Evolutionary conservation across 768 basidiomycete genomes (phyloP), one percentile per base, ranked within the genome.

Genomic region (Amanita inopinata): DNA sequence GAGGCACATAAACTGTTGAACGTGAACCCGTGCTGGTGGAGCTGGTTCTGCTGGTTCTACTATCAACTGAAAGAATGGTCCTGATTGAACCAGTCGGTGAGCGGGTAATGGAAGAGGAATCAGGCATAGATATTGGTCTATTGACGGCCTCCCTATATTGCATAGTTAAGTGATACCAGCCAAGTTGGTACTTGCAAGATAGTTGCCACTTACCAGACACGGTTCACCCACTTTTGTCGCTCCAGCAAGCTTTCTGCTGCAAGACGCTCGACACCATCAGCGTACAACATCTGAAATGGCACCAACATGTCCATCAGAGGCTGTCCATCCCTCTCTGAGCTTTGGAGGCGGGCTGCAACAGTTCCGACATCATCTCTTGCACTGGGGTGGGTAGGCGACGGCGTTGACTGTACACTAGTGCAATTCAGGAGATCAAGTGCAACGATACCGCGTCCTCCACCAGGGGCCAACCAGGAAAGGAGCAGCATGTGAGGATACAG

Each of bases 211-310:
- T 53, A 90, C 92, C 87, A 91, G 42, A 96, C 74, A 3, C 88
- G 76, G 53, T 85, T 86, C 9, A 93, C 89, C 92, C 92, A 96
- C 59, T 83, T 78, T 39, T 89, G 82, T 51, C 91, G 70, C 57
- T 92, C 86, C 45, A 84, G 60, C 5, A 90, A 72, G 49, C 86
- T 91, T 56, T 93, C 91, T n/a, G 87, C 82, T 4, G 82, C 91
- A 18, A 96, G 57, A 5, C 92, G 63, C 57, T 96, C 92, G 1
- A 91, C 79, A 1, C 92, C 91, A 57, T 96, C 92, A 8, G 74
- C 72, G 56, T 96, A 96, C 25, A 91, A 56, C 67, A 96, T 73
- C 56, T 93, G 90, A 62, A 96, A 94, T 0, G 91, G 91, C 44
- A 88, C 88, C 3, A 94, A 57, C 45, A 78, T 71, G 47, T 91